phyloP scores from a whole-genome alignment of 2,329 filamentous ascomycete species.

The Cordyceps javanica region DNA sequence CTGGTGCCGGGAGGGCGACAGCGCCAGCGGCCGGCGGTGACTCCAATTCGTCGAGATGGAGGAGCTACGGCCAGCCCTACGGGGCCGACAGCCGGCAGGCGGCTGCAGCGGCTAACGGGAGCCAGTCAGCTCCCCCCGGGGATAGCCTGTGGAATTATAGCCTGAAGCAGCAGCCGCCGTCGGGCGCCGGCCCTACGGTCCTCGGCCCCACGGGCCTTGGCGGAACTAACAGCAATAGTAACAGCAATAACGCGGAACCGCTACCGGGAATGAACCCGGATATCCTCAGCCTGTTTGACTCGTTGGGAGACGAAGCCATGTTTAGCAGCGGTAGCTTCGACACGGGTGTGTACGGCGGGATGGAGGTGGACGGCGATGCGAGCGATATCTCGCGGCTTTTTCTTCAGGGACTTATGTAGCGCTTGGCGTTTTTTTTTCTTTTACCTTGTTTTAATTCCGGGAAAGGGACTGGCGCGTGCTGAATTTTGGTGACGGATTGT shows the following conservation, averaged over 20 bases:
- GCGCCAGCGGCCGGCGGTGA: not conserved
- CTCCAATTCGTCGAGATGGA: not conserved
- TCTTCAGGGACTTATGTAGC: constrained; percentile 10
- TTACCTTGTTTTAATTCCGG: too few species aligned
- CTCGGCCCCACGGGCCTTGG: too few species aligned
- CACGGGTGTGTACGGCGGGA: constrained; percentile 14
- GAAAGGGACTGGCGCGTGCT: too few species aligned
- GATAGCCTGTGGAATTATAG: not conserved
- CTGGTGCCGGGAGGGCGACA: not conserved
- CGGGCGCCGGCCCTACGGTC: not conserved
- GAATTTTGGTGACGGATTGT: not conserved
- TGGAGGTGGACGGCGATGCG: constrained; percentile 16
- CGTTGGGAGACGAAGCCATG: constrained; percentile 26
- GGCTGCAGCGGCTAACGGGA: not conserved
- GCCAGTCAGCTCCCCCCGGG: not conserved
- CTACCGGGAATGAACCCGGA: constrained; percentile 27
- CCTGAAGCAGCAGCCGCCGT: not conserved
- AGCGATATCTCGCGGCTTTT: constrained; percentile 25
- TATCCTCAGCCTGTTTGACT: constrained; percentile 30
- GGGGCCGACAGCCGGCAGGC: not conserved
- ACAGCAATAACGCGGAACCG: not conserved
- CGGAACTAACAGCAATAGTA: not conserved
- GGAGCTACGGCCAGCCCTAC: not conserved
- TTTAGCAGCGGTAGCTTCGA: constrained; percentile 15
- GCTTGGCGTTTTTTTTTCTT: constrained; percentile 10